Evolutionary conservation across 768 basidiomycete species (phyloP).

Genomic region (Tricholoma terreum): DNA sequence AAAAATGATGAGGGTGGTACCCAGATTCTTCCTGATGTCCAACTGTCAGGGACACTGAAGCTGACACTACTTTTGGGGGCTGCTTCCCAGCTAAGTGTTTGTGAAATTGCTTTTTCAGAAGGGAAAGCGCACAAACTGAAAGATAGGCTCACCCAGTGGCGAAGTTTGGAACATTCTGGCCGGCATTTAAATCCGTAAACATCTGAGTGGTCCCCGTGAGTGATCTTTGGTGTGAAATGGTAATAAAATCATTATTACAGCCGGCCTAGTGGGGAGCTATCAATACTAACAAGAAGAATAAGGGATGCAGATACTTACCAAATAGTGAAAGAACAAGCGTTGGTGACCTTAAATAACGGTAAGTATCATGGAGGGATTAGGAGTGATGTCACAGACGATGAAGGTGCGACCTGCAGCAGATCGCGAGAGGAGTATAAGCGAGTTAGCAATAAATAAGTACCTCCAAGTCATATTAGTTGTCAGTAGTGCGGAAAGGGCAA

Average conservation of each 20-base stretch:
- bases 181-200: conserved; percentile 58
- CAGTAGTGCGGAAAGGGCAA: not conserved
- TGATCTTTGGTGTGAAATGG: not conserved
- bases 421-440: conserved; percentile 21
- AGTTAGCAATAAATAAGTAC: conserved; percentile 14
- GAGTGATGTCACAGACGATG: conserved; percentile 32
- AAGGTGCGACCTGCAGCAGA: conserved; percentile 50
- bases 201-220: conserved; percentile 32
- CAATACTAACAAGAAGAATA: not conserved
- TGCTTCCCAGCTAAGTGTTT: conserved; percentile 39
- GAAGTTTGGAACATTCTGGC: conserved; percentile 39
- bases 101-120: not conserved
- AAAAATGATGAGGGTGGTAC: conserved; percentile 16
- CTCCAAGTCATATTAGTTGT: conserved; percentile 24
- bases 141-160: conserved; percentile 41
- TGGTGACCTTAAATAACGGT: conserved; percentile 38
- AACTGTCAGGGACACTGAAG: conserved; percentile 58
- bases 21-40: conserved; percentile 66
- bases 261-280: conserved; percentile 29
- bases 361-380: not conserved
- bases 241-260: conserved; percentile 20
- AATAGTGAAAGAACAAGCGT: conserved; percentile 65
- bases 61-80: conserved; percentile 33
- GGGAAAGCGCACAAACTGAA: not conserved
- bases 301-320: conserved; percentile 47